Percentiles rank a stretch among this genome's conserved stretches.
phyloP scores from a whole-genome alignment of 75 land plant genomes.

The Adiantum capillusveneris region DNA sequence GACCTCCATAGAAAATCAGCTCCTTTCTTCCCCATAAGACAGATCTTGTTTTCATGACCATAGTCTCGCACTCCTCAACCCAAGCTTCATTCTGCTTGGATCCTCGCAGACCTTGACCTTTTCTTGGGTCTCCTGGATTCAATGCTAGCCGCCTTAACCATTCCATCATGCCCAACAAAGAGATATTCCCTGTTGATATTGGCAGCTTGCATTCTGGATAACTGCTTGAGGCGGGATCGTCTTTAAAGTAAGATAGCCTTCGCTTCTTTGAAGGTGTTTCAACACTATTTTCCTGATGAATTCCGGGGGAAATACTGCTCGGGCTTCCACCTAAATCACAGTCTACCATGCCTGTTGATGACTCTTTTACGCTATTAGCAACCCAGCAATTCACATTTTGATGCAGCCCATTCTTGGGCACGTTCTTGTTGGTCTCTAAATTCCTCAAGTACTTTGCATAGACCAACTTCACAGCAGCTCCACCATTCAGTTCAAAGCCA shows the following conservation, averaged over 20 bases:
- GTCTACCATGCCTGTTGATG: slow-evolving; percentile 6
- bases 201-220: neutral
- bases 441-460: slow-evolving; percentile 45
- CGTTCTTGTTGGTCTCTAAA: slow-evolving; percentile 13
- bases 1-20: slow-evolving; percentile 5
- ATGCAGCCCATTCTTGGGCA: neutral
- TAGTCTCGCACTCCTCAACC: slow-evolving; percentile 20
- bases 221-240: neutral
- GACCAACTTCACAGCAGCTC: slow-evolving; percentile 35
- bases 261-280: slow-evolving; percentile 8
- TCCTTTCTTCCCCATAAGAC: slow-evolving; percentile 19
- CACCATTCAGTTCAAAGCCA: slow-evolving; percentile 25
- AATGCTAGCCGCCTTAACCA: slow-evolving; percentile 54
- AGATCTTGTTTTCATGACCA: slow-evolving; percentile 27
- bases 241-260: neutral
- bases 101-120: slow-evolving; percentile 21
- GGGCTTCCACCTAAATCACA: slow-evolving; percentile 7
- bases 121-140: slow-evolving; percentile 29
- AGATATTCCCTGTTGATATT: slow-evolving; percentile 21
- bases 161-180: slow-evolving; percentile 30
- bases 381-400: neutral
- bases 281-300: slow-evolving; percentile 2
- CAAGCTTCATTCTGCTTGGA: slow-evolving; percentile 33
- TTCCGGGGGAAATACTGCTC: neutral
- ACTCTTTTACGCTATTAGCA: slow-evolving; percentile 10